These are phyloP conservation scores for Taiozyma sp. DNA, from an alignment of 1,139 yeast species.

Conservation along the genomic window DNA sequence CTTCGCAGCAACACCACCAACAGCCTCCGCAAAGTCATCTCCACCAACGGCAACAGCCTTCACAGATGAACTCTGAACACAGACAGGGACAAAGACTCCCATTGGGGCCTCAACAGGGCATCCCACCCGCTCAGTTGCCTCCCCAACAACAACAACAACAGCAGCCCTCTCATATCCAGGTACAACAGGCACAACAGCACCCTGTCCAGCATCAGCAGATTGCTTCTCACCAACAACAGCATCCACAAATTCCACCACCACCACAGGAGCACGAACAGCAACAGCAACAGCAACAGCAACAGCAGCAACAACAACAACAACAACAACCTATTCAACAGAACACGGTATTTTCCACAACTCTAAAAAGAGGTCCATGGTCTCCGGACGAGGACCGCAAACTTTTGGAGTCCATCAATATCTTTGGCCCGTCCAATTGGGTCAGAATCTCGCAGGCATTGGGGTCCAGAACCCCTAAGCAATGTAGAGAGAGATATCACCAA, in stretches of 20 bases:
- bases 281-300: background rate
- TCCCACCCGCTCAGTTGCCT: background rate
- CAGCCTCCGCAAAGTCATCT: background rate
- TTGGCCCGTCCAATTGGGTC: conserved; percentile 92
- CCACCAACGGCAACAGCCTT: background rate
- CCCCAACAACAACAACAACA: background rate
- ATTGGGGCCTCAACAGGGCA: background rate
- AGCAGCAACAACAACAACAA: background rate
- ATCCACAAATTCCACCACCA: background rate
- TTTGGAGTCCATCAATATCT: conserved; percentile 60
- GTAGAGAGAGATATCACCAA: conserved; percentile 89
- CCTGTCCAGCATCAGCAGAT: background rate
- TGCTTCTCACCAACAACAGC: background rate
- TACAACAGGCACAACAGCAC: background rate
- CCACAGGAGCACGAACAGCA: background rate
- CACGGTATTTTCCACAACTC: conserved; percentile 4
- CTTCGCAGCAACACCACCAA: background rate
- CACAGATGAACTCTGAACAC: background rate
- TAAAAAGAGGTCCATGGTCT: conserved; percentile 74
- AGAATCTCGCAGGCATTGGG: conserved; percentile 68
- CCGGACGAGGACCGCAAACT: conserved; percentile 75
- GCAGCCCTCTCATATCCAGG: background rate
- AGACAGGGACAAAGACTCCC: background rate
- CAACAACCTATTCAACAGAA: background rate
- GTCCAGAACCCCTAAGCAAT: conserved; percentile 85